Evolutionary conservation across 305 asterid species (phyloP).

Genomic region (Striga hermonthica): DNA sequence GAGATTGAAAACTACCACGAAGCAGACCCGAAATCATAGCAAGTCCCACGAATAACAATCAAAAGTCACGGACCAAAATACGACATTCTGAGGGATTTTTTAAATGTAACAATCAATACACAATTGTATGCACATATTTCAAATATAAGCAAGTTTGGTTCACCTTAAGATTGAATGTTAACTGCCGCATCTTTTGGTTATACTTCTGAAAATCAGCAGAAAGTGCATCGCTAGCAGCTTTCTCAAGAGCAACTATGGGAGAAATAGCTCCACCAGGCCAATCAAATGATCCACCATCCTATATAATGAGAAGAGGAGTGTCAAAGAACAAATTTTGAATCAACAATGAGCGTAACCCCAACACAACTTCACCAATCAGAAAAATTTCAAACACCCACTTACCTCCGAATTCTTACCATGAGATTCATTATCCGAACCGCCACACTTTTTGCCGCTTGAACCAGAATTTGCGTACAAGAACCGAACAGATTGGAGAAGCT

Average conservation of each 20-base stretch:
- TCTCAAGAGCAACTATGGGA: slow-evolving; percentile 57
- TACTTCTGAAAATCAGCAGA: slow-evolving; percentile 61
- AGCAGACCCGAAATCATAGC: slow-evolving; percentile 3
- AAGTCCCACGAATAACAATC: background rate
- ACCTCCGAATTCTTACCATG: slow-evolving; percentile 38
- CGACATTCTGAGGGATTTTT: background rate
- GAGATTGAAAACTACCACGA: background rate
- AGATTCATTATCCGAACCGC: slow-evolving; percentile 34
- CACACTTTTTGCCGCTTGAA: slow-evolving; percentile 33
- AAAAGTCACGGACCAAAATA: slow-evolving; percentile 8
- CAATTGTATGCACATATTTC: background rate
- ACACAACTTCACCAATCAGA: slow-evolving; percentile 2
- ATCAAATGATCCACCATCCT: slow-evolving; percentile 40
- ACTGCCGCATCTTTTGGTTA: slow-evolving; percentile 68
- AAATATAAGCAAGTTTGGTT: slow-evolving; percentile 15
- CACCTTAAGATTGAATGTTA: slow-evolving; percentile 63
- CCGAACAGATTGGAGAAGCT: slow-evolving; percentile 53
- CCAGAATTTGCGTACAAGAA: slow-evolving; percentile 41
- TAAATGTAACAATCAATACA: background rate
- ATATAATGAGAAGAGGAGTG: slow-evolving; percentile 27
- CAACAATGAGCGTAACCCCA: background rate
- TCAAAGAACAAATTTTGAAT: background rate
- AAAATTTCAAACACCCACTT: background rate
- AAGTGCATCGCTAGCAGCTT: slow-evolving; percentile 50
- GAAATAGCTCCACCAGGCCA: slow-evolving; percentile 68